Evolutionary conservation across 495 filamentous ascomycete genomes (phyloP), one percentile per base, ranked within the genome.

Genomic region (Hypoxylon lienhwacheense): DNA sequence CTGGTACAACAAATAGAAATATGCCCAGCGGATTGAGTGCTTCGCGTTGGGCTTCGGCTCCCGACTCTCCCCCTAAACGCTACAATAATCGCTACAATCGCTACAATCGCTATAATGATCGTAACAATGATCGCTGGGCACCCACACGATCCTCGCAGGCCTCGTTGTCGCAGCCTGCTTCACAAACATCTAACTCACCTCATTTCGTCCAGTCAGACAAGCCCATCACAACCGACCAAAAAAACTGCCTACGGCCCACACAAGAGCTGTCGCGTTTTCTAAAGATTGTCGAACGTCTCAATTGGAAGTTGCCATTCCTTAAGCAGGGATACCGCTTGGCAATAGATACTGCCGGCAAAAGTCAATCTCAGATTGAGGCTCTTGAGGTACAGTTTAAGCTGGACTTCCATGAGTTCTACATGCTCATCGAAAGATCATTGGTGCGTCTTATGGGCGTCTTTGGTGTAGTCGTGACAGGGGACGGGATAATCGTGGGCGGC

Each of bases 371-470:
- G 44, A 43, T 63, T 7, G 71, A 81, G 16, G 71, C 73, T 5
- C 33, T 36, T 0, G 79, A 84, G 56, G 75, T 81, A 21, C 85
- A 85, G 76, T 87, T 87, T 70, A 85, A 86, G 62, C 69, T 86
- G 5, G 84, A 87, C 55, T 87, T 86, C 54, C 80, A 84, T 68
- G 84, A 87, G 53, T 87, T 80, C 70, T 86, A 86, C 73, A 80
- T 81, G 51, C 69, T 85, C 0, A 72, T 86, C 12, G 84, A 87
- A 65, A 79, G 83, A 5, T 81, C 81, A 0, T 71, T 86, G 2
- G 81, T 85, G 1, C 82, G 84, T 40, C 65, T 85, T 3, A 73
- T 85, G 17, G 76, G 69, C 0, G 76, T 86, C 0, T 83, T 80
- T 39, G 79, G 77, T 11, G 75, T 85, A 2, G 50, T 49, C 0